A percentile compares a stretch with the other conserved stretches of the same genome.
Conservation (phyloP, 441 rosid species). For the Erodium moschatum region DNA sequence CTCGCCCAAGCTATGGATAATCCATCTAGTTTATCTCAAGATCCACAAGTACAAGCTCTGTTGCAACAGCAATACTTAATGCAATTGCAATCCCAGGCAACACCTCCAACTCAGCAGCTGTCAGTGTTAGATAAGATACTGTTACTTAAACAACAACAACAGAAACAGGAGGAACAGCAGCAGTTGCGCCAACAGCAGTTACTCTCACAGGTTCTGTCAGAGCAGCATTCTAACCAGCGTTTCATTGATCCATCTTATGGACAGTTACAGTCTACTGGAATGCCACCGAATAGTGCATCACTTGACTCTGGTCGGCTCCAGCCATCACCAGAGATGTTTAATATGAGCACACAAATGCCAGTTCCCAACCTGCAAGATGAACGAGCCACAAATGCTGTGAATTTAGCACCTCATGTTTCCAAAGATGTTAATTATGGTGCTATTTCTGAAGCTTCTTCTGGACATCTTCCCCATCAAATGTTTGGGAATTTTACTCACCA, state of each 20-base stretch:
- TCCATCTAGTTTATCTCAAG: slow-evolving; percentile 56
- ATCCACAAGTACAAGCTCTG: slow-evolving; percentile 55
- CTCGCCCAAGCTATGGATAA: slow-evolving; percentile 56
- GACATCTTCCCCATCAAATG: slow-evolving; percentile 51
- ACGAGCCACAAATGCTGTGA: slow-evolving; percentile 29
- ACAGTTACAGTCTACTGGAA: slow-evolving; percentile 35
- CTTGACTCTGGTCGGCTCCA: slow-evolving; percentile 49
- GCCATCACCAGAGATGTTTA: slow-evolving; percentile 44
- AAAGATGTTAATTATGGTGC: slow-evolving; percentile 33
- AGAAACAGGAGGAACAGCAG: slow-evolving; percentile 72
- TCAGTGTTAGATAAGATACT: slow-evolving; percentile 57
- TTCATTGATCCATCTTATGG: slow-evolving; percentile 56
- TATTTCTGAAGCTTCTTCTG: slow-evolving; percentile 35
- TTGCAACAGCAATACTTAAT: slow-evolving; percentile 74
- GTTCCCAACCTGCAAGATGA: slow-evolving; percentile 45
- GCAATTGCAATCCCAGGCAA: slow-evolving; percentile 61
- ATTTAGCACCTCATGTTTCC: slow-evolving; percentile 34
- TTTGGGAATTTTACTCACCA: slow-evolving; percentile 35
- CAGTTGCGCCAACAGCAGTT: slow-evolving; percentile 74
- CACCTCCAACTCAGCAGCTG: slow-evolving; percentile 60
- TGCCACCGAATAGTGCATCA: slow-evolving; percentile 42
- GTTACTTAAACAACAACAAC: slow-evolving; percentile 65
- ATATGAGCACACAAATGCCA: slow-evolving; percentile 42
- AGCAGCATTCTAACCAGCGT: slow-evolving; percentile 51
- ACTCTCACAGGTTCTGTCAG: slow-evolving; percentile 65